Conservation (phyloP, 805 yeast species). For the Ogataea allantospora region DNA sequence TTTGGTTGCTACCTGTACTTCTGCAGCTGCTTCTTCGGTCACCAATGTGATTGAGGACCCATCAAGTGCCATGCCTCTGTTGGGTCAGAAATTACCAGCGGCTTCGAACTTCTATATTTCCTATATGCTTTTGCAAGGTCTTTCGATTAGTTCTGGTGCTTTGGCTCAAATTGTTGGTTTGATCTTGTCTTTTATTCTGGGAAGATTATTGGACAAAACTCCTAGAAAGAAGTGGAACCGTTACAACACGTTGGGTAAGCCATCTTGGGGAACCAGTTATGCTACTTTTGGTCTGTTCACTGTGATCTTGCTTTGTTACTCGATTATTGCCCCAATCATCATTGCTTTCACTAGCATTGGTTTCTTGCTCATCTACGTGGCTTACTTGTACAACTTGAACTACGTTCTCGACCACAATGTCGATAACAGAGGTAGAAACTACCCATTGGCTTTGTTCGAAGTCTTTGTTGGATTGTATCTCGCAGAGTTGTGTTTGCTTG, state of each 20-base stretch:
- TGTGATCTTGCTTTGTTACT: conserved; percentile 69
- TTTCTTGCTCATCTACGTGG: conserved; percentile 54
- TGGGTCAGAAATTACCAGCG: conserved; percentile 78
- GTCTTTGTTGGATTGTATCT: conserved; percentile 69
- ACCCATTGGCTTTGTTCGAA: conserved; percentile 70
- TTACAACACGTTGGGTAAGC: conserved; percentile 57
- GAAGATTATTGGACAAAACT: conserved; percentile 72
- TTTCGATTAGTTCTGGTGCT: conserved; percentile 72
- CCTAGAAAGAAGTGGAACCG: conserved; percentile 93
- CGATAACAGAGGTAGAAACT: conserved; percentile 72
- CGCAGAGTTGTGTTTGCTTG: conserved; percentile 66
- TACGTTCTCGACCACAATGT: conserved; percentile 59
- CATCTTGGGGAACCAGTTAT: conserved; percentile 80
- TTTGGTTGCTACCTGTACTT: conserved; percentile 76
- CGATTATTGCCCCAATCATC: conserved; percentile 75
- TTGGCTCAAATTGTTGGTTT: conserved; percentile 74
- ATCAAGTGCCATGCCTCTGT: conserved; percentile 62
- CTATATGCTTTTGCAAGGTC: conserved; percentile 78
- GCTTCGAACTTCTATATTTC: conserved; percentile 89
- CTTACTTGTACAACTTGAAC: conserved; percentile 59
- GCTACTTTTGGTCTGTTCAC: conserved; percentile 76
- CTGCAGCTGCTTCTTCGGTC: conserved; percentile 80
- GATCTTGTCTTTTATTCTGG: conserved; percentile 67
- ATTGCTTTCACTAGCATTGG: conserved; percentile 65
- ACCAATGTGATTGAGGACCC: conserved; percentile 69